These are phyloP conservation scores for Arthrobotrys pseudoclavata DNA, from an alignment of 2,329 filamentous ascomycete genomes.

Conservation along the genomic window DNA sequence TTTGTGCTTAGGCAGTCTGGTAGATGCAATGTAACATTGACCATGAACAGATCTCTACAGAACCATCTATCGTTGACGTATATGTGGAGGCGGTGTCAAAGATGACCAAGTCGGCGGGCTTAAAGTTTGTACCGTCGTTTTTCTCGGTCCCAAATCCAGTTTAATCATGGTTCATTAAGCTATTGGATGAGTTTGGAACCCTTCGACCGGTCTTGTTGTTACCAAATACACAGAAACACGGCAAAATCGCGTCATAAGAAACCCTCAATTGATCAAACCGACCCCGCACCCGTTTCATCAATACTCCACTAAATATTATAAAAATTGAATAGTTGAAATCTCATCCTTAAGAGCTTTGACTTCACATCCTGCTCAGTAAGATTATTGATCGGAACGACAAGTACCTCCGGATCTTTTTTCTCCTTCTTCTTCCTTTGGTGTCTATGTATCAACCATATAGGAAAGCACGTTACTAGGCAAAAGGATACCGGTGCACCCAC, in stretches of 20 bases:
- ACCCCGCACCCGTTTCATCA: too few species aligned
- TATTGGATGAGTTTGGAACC: too few species aligned
- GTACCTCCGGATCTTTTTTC: background rate
- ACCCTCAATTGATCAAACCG: too few species aligned
- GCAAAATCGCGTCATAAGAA: too few species aligned
- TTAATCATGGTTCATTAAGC: too few species aligned
- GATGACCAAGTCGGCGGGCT: slow-evolving; percentile 5
- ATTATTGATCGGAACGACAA: background rate
- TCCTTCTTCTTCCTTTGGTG: background rate
- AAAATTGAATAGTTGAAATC: too few species aligned
- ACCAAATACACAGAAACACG: too few species aligned
- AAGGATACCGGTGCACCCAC: background rate
- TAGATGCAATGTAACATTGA: background rate
- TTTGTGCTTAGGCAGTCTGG: background rate
- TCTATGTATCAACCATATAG: background rate
- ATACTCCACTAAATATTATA: too few species aligned
- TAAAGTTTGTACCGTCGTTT: background rate
- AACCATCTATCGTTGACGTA: background rate
- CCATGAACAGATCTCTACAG: background rate
- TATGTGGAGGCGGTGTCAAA: slow-evolving; percentile 18
- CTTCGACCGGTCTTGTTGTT: too few species aligned
- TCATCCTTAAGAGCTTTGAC: too few species aligned
- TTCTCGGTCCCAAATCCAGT: too few species aligned
- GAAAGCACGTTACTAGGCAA: background rate
- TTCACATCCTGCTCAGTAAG: slow-evolving; percentile 1